Conservation (phyloP, 2,329 filamentous ascomycete species). For the Hymenoscyphus fructigenus region DNA sequence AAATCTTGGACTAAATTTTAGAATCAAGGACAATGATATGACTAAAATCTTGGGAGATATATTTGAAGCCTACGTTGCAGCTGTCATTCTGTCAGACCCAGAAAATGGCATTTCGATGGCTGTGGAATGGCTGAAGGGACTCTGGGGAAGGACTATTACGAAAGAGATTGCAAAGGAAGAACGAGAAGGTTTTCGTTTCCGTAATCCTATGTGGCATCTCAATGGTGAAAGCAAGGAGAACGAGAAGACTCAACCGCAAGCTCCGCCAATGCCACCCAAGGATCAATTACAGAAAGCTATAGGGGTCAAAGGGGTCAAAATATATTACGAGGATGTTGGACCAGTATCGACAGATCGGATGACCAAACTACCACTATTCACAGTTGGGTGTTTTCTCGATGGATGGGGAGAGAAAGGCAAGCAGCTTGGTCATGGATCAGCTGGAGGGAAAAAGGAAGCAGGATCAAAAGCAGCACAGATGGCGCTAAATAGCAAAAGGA, state of each 20-base stretch:
- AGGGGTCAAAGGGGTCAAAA: constrained; percentile 50
- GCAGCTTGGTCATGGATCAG: constrained; percentile 62
- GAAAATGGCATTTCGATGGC: constrained; percentile 59
- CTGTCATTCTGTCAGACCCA: constrained; percentile 67
- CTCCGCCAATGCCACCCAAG: constrained; percentile 47
- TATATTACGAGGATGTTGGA: constrained; percentile 61
- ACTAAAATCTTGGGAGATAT: constrained; percentile 80
- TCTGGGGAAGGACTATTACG: constrained; percentile 69
- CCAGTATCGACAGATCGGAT: constrained; percentile 54
- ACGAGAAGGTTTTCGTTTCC: constrained; percentile 19
- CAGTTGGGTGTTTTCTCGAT: constrained; percentile 62
- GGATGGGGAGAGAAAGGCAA: constrained; percentile 67
- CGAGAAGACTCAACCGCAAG: constrained; percentile 11
- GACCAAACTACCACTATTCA: constrained; percentile 56
- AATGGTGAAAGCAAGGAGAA: constrained; percentile 17
- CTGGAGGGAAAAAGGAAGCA: constrained; percentile 67
- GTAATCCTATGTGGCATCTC: constrained; percentile 34
- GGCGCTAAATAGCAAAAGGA: constrained; percentile 65
- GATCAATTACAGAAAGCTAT: constrained; percentile 52
- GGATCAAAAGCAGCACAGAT: constrained; percentile 63
- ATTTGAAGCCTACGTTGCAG: constrained; percentile 88
- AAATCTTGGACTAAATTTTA: constrained; percentile 51
- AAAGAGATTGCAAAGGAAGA: constrained; percentile 50
- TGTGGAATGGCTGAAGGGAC: constrained; percentile 67
- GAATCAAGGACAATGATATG: constrained; percentile 49